These are phyloP conservation scores for Podaxis mareebaensis DNA, from an alignment of 768 basidiomycete species.

Conservation along the genomic window DNA sequence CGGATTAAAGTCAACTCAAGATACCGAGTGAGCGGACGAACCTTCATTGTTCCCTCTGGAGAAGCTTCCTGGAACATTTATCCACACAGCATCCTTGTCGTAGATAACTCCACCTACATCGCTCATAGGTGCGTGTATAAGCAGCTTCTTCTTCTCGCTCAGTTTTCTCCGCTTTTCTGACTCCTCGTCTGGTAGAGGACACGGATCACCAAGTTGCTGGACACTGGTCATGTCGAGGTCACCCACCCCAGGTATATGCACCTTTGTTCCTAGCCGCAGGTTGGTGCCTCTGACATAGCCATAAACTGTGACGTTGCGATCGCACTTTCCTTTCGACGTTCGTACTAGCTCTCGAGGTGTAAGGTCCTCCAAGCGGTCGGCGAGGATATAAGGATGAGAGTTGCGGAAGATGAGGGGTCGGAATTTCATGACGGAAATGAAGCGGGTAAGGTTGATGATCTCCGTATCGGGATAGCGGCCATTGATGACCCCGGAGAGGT, in stretches of 20 bases:
- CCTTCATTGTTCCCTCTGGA: constrained; percentile 72
- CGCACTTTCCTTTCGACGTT: constrained; percentile 80
- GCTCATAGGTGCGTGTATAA: constrained; percentile 98
- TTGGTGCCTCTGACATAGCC: constrained; percentile 94
- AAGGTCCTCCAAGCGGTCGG: constrained; percentile 92
- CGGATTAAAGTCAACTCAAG: constrained; percentile 4
- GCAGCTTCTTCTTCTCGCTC: constrained; percentile 90
- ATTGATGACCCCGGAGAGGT: constrained; percentile 94
- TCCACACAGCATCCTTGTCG: constrained; percentile 98
- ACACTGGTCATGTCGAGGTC: constrained; percentile 80
- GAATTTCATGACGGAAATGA: constrained; percentile 98
- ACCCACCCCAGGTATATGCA: constrained; percentile 95
- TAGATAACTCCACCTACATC: constrained; percentile 96
- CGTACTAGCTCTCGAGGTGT: constrained; percentile 86
- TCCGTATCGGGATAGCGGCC: constrained; percentile 97
- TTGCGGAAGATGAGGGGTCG: constrained; percentile 96
- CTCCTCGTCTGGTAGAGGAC: constrained; percentile 88
- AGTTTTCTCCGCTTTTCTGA: constrained; percentile 90
- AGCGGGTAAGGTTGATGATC: constrained; percentile 93
- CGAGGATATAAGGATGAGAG: constrained; percentile 90
- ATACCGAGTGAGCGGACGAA: constrained; percentile 29
- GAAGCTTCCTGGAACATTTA: constrained; percentile 96
- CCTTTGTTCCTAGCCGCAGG: constrained; percentile 68
- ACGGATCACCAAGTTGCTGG: constrained; percentile 85
- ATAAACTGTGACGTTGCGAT: constrained; percentile 91